Conservation (phyloP, 176 grass and related monocot genomes). For the Carex myosuroides region DNA sequence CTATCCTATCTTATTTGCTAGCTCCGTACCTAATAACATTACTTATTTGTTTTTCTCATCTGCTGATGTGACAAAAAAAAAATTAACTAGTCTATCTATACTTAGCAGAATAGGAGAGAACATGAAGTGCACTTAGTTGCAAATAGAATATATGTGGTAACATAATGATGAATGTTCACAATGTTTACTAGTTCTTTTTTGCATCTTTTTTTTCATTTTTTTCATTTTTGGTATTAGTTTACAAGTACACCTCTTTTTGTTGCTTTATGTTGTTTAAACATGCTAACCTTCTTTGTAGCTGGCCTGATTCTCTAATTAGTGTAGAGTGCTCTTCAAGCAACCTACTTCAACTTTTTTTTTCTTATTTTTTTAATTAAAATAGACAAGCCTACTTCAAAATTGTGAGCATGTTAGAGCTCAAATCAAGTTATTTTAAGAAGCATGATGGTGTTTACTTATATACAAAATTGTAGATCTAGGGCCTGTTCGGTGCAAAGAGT, state of each 20-base stretch:
- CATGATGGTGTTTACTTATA: neutral
- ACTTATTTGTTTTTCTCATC: neutral
- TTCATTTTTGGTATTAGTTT: neutral
- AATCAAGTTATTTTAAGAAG: neutral
- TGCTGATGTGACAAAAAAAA: neutral
- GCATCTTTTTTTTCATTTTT: neutral
- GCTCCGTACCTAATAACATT: too few relatives aligned
- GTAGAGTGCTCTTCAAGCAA: slow-evolving; percentile 14
- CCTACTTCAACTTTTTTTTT: neutral
- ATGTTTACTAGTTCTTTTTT: slow-evolving; percentile 4
- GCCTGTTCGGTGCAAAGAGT: too few relatives aligned
- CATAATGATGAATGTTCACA: neutral
- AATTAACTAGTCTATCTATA: neutral
- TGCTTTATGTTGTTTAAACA: neutral
- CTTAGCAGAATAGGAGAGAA: neutral
- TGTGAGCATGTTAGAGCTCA: neutral
- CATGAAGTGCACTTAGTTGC: neutral
- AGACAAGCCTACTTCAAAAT: neutral
- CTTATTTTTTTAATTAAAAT: neutral
- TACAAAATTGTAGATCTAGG: too few relatives aligned
- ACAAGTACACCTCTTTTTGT: neutral
- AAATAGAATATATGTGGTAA: neutral
- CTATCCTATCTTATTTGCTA: too few relatives aligned
- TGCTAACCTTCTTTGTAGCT: neutral
- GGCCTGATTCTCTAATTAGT: slow-evolving; percentile 2